These are phyloP conservation scores for Cadophora malorum DNA, from an alignment of 2,329 filamentous ascomycete species.

Conservation along the genomic window DNA sequence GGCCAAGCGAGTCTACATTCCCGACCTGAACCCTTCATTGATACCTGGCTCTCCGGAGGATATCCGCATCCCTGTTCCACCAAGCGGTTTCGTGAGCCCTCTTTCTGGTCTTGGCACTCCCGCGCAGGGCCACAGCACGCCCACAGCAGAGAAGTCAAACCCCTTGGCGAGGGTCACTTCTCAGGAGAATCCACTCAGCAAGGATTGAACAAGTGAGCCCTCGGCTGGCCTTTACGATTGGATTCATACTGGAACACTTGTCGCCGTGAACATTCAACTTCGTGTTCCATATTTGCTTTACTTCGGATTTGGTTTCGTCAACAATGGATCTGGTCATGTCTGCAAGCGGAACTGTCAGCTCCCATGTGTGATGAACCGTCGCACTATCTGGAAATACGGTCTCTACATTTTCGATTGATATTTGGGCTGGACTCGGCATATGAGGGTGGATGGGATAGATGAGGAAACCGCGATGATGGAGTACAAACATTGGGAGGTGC, in stretches of 20 bases:
- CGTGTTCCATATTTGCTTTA: constrained; percentile 1
- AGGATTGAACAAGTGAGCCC: constrained; percentile 7
- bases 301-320: not conserved
- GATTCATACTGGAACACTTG: not conserved
- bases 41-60: constrained; percentile 82
- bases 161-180: constrained; percentile 16
- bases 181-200: constrained; percentile 25
- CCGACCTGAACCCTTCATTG: constrained; percentile 65
- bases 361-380: not conserved
- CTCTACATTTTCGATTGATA: not conserved
- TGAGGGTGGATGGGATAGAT: constrained; percentile 22
- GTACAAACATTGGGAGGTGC: constrained; percentile 5
- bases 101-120: constrained; percentile 40
- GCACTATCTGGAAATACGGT: not conserved
- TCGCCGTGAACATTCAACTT: not conserved
- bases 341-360: not conserved
- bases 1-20: constrained; percentile 88
- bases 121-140: constrained; percentile 19
- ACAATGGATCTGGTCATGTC: constrained; percentile 2
- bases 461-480: not conserved
- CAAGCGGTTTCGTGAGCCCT: constrained; percentile 52
- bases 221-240: not conserved
- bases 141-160: constrained; percentile 17
- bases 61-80: constrained; percentile 77
- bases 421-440: constrained; percentile 7